Evolutionary conservation across 1,284 basidiomycete genomes (phyloP), one percentile per base, ranked within the genome.

Genomic region (Cystobasidiaceae sp.): DNA sequence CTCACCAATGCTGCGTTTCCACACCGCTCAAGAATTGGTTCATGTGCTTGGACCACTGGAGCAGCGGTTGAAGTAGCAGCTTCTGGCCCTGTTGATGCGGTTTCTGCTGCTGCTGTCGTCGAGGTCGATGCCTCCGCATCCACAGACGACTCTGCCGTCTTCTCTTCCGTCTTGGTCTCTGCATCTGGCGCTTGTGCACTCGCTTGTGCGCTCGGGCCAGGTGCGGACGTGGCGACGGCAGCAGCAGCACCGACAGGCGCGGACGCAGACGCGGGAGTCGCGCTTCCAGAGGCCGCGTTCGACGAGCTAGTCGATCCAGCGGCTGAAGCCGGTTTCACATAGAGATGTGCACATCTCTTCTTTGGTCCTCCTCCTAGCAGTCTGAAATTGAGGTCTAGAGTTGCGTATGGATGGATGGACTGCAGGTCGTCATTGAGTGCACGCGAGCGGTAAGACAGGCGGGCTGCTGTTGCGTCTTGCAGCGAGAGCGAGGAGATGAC

Each of bases 311-410:
- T 50, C 23, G 46, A 49, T 3, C 43, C 7, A 46, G 60, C 27
- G 25, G 51, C 30, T 15, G 49, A 23, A 34, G 61, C 37, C 52
- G n/a, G n/a, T n/a, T 64, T 64, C 21, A 64, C 61, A 33, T 21
- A 56, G 8, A 64, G 51, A 48, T 64, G 61, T 23, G 61, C 61
- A 34, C 61, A 64, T 46, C 61, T 44, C 61, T 64, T 64, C 61
- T 64, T 64, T 46, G 61, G 61, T 13, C 61, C 61, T 13, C 61
- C 61, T 8, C 61, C 61, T 46, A 39, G 41, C 32, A 64, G 27
- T 37, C 61, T 45, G 37, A 64, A 44, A 4, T 51, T 56, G 27
- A 64, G 21, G 33, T 64, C 61, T n/a, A 64, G 23, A 5, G 61
- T 64, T 9, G 61, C 50, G 21, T 55, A 48, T 13, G 51, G 39